Evolutionary conservation across 306 rosid species (phyloP).

Genomic region (Styphnolobium japonicum): DNA sequence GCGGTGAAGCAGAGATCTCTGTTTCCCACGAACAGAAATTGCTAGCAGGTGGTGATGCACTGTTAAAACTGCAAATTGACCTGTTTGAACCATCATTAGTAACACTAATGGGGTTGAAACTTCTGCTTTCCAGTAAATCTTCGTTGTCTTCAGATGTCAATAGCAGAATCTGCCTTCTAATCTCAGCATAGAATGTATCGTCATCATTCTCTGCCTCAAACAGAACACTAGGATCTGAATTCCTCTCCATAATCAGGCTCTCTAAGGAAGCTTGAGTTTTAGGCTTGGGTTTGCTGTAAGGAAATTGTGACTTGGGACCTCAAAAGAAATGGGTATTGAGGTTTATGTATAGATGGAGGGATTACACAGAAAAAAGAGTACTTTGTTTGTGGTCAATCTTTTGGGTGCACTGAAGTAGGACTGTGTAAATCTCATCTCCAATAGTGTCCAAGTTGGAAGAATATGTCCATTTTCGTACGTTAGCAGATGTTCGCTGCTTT

Average conservation of each 20-base stretch:
- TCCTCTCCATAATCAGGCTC: slow-evolving; percentile 24
- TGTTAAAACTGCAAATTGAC: not conserved
- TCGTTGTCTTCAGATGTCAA: slow-evolving; percentile 55
- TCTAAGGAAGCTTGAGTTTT: not conserved
- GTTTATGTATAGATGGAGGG: slow-evolving; percentile 26
- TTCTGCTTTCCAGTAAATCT: slow-evolving; percentile 32
- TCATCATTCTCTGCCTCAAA: slow-evolving; percentile 46
- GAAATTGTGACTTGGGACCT: slow-evolving; percentile 9
- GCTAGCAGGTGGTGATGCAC: not conserved
- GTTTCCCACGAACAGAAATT: slow-evolving; percentile 36
- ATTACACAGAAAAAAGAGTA: not conserved
- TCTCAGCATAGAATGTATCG: slow-evolving; percentile 61
- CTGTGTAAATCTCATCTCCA: slow-evolving; percentile 3
- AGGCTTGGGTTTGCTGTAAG: not conserved
- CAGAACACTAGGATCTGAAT: slow-evolving; percentile 17
- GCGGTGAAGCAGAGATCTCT: slow-evolving; percentile 26
- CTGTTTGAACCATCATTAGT: not conserved
- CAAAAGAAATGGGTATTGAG: not conserved
- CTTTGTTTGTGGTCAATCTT: slow-evolving; percentile 30
- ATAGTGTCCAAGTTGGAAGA: slow-evolving; percentile 43
- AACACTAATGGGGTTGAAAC: not conserved
- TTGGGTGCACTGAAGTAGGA: slow-evolving; percentile 15
- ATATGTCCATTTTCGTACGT: slow-evolving; percentile 39
- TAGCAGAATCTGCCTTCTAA: slow-evolving; percentile 61
- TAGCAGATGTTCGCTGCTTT: slow-evolving; percentile 25